Evolutionary conservation across 768 basidiomycete species (phyloP), one percentile per base, ranked within the genome.

Genomic region (Pholiota conissans): DNA sequence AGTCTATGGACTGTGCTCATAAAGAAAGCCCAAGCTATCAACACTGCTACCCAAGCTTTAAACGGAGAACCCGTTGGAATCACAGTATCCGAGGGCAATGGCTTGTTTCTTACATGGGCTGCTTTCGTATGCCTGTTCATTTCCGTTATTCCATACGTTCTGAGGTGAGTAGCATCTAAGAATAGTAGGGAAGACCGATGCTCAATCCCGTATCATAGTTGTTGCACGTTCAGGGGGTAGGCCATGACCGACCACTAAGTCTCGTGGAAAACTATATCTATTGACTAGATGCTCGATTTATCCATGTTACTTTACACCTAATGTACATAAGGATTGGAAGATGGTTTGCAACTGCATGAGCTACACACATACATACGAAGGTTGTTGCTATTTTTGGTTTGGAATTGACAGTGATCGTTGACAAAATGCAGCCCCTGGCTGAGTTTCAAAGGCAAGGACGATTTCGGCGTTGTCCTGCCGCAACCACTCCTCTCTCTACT

Each of bases 1-100:
- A 79, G 83, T 45, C 84, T 92, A 58, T 93, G 91, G 91, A 91
- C 91, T 4, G 80, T 84, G 45, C 76, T 91, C 50, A 78, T 93
- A 50, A 81, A 85, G 62, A 87, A 86, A 65, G 75, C 81, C 0
- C 76, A 85, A 64, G 72, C 73, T 14, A 75, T 93, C 60, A 91
- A 91, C 65, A 66, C 72, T 26, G 62, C 83, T 29, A 71, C 86
- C 20, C 42, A 45, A 24, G 22, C 22, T 49, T 64, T 32, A 64
- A 67, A 49, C 70, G 55, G 56, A 52, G 72, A 29, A 66, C 70
- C 79, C 3, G 68, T 91, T 30, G 91, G 89, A 35, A 88, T 93
- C 40, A 68, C 74, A 11, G 80, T 91, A 7, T 79, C 85, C 0
- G 74, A 76, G 11, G 91, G 89, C 13, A 72, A 76, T 50, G 91